Base-by-base conservation (phyloP, 495 filamentous ascomycete genomes). In the Aspergillus saccharolyticus region DNA sequence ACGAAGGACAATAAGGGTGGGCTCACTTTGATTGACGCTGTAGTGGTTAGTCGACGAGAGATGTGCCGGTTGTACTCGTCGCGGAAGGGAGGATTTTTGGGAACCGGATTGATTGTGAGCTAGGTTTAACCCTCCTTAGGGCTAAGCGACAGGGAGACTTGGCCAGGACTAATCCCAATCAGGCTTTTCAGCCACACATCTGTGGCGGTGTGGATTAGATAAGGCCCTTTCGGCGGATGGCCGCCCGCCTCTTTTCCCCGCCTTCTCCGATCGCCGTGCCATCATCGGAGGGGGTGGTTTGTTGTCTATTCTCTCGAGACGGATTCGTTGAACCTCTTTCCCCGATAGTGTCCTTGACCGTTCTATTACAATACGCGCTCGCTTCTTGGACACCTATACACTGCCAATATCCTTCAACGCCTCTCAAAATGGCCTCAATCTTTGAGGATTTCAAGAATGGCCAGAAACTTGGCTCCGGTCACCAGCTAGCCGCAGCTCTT, bases 401-500 rank as follows among this genome's bases (percentile, higher is more conserved):
- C n/a, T n/a, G n/a, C n/a, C n/a, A n/a, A n/a, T n/a, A n/a, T n/a
- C n/a, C n/a, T n/a, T n/a, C n/a, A n/a, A n/a, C n/a, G n/a, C n/a
- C n/a, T n/a, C 21, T 19, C 18, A 28, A 25, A 54, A 93, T 94
- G 90, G 80, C 87, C 59, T 65, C 73, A 19, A 62, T 88, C 20
- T 80, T 87, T 45, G 60, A 64, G 17, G 81, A 87, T 24, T 94
- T 91, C 66, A 76, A 72, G 46, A 67, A 75, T 30, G 85, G 86
- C 30, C 78, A 85, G 57, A 62, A 65, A 15, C 64, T 66, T 10
- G 70, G 76, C 21, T 78, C 86, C 57, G 90, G 89, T 51, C 83
- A 83, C 61, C 74, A 68, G 24, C 81, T 96, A 16, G 84, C 89
- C 33, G 74, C 79, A 46, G 86, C 88, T 14, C 72, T 96, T 52